Conservation (phyloP, 2,329 filamentous ascomycete species). For the Pseudogymnoascus verrucosus region DNA sequence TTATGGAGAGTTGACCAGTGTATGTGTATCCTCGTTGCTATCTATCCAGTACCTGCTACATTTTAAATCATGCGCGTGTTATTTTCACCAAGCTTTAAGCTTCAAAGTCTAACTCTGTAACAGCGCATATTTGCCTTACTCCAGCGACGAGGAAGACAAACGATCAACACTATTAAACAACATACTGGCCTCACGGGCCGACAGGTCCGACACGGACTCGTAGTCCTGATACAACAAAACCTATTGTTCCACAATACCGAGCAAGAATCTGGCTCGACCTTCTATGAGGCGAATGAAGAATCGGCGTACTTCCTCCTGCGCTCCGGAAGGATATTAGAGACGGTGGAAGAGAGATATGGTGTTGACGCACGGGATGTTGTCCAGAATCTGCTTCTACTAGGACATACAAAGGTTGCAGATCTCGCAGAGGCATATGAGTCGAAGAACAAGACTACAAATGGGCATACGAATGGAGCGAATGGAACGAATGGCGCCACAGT, state of each 20-base stretch:
- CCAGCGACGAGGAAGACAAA: slow-evolving; percentile 69
- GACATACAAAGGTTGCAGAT: slow-evolving; percentile 66
- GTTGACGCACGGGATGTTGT: slow-evolving; percentile 66
- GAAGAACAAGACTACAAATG: slow-evolving; percentile 14
- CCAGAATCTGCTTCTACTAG: slow-evolving; percentile 66
- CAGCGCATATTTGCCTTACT: slow-evolving; percentile 81
- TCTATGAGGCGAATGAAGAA: slow-evolving; percentile 76
- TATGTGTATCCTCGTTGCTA: slow-evolving; percentile 41
- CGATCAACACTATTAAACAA: slow-evolving; percentile 59
- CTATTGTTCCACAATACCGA: slow-evolving; percentile 68
- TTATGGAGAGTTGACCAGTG: slow-evolving; percentile 85
- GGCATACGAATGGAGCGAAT: slow-evolving; percentile 27
- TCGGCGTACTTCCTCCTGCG: slow-evolving; percentile 77
- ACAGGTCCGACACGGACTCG: slow-evolving; percentile 73
- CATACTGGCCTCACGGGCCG: slow-evolving; percentile 65
- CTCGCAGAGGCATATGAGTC: slow-evolving; percentile 54
- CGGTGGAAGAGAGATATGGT: slow-evolving; percentile 68
- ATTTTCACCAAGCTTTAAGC: background rate
- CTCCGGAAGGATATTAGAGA: slow-evolving; percentile 70
- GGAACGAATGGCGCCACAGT: slow-evolving; percentile 14
- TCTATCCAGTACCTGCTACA: background rate
- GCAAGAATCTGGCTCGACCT: slow-evolving; percentile 52
- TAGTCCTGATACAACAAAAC: slow-evolving; percentile 81
- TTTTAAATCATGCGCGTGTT: slow-evolving; percentile 4
- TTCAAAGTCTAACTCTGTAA: slow-evolving; percentile 20